Base-by-base conservation (phyloP, 108 stramenopile genomes). In the Cyclostephanos tholiformis region DNA sequence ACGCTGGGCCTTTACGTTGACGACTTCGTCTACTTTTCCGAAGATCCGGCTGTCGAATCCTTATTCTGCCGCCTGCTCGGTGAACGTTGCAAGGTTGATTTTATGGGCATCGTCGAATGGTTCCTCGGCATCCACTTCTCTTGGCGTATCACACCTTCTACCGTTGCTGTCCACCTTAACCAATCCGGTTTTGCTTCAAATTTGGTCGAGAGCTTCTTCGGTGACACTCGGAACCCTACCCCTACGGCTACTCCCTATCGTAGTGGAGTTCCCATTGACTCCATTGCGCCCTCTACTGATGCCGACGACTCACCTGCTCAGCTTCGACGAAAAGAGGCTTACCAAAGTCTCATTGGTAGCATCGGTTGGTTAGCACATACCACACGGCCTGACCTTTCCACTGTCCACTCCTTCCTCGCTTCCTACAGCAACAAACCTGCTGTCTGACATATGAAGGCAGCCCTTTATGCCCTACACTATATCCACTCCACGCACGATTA, bases 241-340 rank as follows among this genome's bases (percentile, higher is more conserved):
- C 75, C 75, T 10, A 49, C 63, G 9, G 67, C 67, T 48, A 75
- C 67, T 17, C 80, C 80, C 1, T 80, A 80, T 35, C 63, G 74
- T 1, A 65, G 62, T 38, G 75, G 75, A 0, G 12, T 69, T 25
- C 67, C 75, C 4, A 76, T 76, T 41, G 75, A 76, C 55, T 67
- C 65, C 32, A 60, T 75, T 41, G 19, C 46, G 9, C 44, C 57
- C 17, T 26, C 25, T 44, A 32, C 38, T 2, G 62, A 52, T 32
- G 14, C 60, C 4, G 44, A 63, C 4, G 74, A 75, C 16, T 63
- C 75, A 17, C 52, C 67, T 29, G 25, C 55, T 0, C 67, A 41
- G 12, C 9, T 67, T 55, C 51, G 62, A 23, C 39, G 67, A 4
- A 68, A 23, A 0, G 60, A 69, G 55, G 7, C 41, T 76, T n/a